Evolutionary conservation across 2,329 filamentous ascomycete genomes (phyloP).

Genomic region (Aureobasidium sp.): DNA sequence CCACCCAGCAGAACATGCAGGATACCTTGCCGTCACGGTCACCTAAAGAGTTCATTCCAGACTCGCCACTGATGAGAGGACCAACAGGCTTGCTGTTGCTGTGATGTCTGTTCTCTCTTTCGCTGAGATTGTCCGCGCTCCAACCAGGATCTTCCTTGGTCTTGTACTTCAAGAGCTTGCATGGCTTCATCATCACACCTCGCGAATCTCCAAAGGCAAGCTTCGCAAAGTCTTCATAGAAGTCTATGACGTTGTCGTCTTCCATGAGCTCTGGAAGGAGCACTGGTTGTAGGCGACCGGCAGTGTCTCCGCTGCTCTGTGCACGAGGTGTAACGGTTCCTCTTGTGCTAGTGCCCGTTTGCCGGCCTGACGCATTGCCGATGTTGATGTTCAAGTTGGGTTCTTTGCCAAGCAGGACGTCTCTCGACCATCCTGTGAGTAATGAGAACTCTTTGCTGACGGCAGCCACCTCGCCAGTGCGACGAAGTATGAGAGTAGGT

Average conservation of each 20-base stretch:
- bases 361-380: slow-evolving; percentile 43
- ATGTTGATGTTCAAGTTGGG: slow-evolving; percentile 82
- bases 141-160: slow-evolving; percentile 53
- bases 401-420: slow-evolving; percentile 79
- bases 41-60: slow-evolving; percentile 72
- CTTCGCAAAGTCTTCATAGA: slow-evolving; percentile 91
- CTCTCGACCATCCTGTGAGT: slow-evolving; percentile 87
- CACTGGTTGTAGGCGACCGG: slow-evolving; percentile 60
- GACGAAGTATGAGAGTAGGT: slow-evolving; percentile 82
- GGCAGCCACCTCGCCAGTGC: slow-evolving; percentile 89
- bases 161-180: slow-evolving; percentile 84
- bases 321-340: slow-evolving; percentile 43
- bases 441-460: slow-evolving; percentile 97
- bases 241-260: slow-evolving; percentile 85
- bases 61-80: slow-evolving; percentile 50
- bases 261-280: slow-evolving; percentile 90
- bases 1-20: slow-evolving; percentile 94
- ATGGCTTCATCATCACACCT: slow-evolving; percentile 74
- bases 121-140: slow-evolving; percentile 19
- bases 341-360: slow-evolving; percentile 39
- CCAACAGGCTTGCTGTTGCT: slow-evolving; percentile 25
- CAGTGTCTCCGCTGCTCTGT: slow-evolving; percentile 23
- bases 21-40: slow-evolving; percentile 84
- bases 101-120: slow-evolving; percentile 22
- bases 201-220: slow-evolving; percentile 87